Percentiles rank a stretch among this genome's conserved stretches.
Evolutionary conservation across 371 early-diverging fungal species (phyloP).

Genomic region (Lichtheimia corymbifera): DNA sequence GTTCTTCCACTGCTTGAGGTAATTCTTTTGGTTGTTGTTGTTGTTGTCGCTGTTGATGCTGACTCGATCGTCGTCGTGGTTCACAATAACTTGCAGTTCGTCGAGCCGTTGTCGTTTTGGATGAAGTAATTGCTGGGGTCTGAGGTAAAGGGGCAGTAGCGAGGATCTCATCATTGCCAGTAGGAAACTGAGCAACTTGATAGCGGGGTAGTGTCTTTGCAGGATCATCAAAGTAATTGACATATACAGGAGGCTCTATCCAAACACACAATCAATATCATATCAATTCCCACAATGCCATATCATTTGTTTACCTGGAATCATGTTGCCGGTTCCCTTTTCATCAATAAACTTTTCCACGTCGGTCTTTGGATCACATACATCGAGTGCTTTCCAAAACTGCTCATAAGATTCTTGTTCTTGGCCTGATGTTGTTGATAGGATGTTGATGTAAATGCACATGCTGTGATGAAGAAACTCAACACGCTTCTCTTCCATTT

Average conservation of each 20-base stretch:
- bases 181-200: slow-evolving; percentile 32
- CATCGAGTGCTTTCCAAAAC: slow-evolving; percentile 68
- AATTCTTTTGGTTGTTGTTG: not conserved
- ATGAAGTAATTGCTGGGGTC: not conserved
- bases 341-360: slow-evolving; percentile 69
- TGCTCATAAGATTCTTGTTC: slow-evolving; percentile 91
- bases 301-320: slow-evolving; percentile 29
- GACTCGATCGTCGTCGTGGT: slow-evolving; percentile 6
- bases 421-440: slow-evolving; percentile 78
- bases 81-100: slow-evolving; percentile 8
- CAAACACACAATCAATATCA: not conserved
- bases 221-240: slow-evolving; percentile 45
- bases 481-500: slow-evolving; percentile 88
- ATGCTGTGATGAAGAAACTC: slow-evolving; percentile 78
- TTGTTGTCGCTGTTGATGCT: not conserved
- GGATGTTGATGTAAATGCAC: slow-evolving; percentile 86
- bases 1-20: not conserved
- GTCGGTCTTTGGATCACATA: slow-evolving; percentile 72
- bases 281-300: not conserved
- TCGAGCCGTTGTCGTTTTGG: not conserved
- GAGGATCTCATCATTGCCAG: not conserved
- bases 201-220: slow-evolving; percentile 42
- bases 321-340: slow-evolving; percentile 75
- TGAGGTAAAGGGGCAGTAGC: slow-evolving; percentile 7
- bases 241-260: slow-evolving; percentile 41